Conservation (phyloP, 768 basidiomycete genomes). For the Xerocomellus amylosporus region DNA sequence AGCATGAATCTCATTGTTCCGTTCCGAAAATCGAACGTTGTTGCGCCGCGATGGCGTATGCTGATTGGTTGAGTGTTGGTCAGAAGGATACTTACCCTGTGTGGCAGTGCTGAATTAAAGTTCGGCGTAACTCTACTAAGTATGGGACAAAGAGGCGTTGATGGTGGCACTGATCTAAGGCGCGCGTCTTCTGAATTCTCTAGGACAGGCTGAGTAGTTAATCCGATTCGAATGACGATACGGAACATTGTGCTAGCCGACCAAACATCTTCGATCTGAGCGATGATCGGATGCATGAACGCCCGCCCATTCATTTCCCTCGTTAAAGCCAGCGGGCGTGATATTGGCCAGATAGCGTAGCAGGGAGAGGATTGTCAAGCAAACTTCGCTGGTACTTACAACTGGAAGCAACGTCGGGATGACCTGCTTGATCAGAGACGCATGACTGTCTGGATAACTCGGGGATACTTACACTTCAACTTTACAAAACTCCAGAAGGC, state of each 20-base stretch:
- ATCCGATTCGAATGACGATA: background rate
- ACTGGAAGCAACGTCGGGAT: background rate
- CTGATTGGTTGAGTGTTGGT: background rate
- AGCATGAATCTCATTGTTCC: constrained; percentile 6
- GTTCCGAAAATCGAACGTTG: background rate
- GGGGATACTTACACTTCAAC: too few relatives aligned
- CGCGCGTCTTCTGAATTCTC: background rate
- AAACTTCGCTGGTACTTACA: background rate
- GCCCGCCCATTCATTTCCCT: too few relatives aligned
- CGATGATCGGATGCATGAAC: background rate
- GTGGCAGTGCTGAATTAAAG: background rate
- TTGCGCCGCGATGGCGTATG: background rate
- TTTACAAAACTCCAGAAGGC: too few relatives aligned
- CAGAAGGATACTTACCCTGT: background rate
- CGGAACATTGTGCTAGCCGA: background rate
- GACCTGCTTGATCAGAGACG: background rate
- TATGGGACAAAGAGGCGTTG: constrained; percentile 9
- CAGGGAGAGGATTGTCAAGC: background rate
- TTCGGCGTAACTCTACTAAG: background rate
- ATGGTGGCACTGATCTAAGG: background rate
- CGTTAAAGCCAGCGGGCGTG: background rate
- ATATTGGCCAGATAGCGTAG: background rate
- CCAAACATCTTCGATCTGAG: too few relatives aligned
- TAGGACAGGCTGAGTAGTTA: background rate
- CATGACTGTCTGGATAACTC: too few relatives aligned